phyloP scores from a whole-genome alignment of 2,329 filamentous ascomycete species.

The Helicocarpus griseus region DNA sequence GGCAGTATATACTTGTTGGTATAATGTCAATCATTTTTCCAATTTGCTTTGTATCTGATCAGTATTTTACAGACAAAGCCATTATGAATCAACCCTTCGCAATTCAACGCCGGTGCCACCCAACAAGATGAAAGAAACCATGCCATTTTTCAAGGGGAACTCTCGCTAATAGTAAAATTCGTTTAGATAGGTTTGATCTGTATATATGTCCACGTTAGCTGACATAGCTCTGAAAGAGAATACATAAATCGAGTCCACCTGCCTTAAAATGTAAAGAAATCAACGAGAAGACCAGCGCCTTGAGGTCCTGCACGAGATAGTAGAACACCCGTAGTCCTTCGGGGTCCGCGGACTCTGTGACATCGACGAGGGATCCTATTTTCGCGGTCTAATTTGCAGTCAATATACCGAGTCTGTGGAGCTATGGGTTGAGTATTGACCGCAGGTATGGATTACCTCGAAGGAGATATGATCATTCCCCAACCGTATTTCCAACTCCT shows the following conservation, averaged over 20 bases:
- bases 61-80: constrained; percentile 3
- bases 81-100: not conserved
- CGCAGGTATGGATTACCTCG: constrained; percentile 52
- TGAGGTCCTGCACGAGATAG: constrained; percentile 94
- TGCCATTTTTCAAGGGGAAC: not conserved
- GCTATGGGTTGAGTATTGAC: not conserved
- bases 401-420: not conserved
- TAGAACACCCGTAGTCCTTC: constrained; percentile 97
- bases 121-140: not conserved
- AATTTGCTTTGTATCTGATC: not conserved
- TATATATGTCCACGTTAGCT: not conserved
- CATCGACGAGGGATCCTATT: constrained; percentile 92
- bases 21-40: too few species aligned
- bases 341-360: constrained; percentile 90
- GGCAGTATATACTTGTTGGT: too few species aligned
- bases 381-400: constrained; percentile 69
- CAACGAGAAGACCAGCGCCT: constrained; percentile 90
- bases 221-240: constrained; percentile 16
- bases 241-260: constrained; percentile 11
- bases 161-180: not conserved
- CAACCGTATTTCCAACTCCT: constrained; percentile 89
- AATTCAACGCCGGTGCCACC: constrained; percentile 1
- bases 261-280: constrained; percentile 97
- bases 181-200: constrained; percentile 43
- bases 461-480: constrained; percentile 97